Conservation (phyloP, 208 protist genomes). For the Acanthamoeba pearcei region DNA sequence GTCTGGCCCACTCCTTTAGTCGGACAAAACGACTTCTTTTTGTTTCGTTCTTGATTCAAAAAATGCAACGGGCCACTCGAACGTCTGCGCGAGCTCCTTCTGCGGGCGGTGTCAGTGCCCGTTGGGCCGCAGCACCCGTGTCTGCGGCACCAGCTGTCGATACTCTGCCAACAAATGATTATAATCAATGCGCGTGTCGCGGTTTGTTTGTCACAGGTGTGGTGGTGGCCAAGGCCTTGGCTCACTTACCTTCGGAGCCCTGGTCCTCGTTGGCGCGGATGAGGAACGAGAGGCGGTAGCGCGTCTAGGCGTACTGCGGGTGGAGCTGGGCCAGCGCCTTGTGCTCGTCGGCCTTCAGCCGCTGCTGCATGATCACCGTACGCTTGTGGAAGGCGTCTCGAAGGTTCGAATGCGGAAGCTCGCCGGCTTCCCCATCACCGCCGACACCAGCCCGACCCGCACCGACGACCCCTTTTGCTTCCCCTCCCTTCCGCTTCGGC, state of each 20-base stretch:
- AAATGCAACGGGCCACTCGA: background rate
- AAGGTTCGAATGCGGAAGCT: too few species aligned
- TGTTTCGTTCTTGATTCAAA: too few species aligned
- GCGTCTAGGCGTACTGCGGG: slow-evolving; percentile 20
- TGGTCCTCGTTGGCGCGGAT: slow-evolving; percentile 47
- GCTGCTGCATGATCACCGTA: slow-evolving; percentile 30
- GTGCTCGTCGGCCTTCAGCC: slow-evolving; percentile 28
- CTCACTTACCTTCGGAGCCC: background rate
- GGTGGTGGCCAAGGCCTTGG: background rate
- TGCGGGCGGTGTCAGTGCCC: background rate
- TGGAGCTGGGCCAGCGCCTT: slow-evolving; percentile 54
- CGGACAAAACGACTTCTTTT: too few species aligned
- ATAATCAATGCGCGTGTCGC: background rate
- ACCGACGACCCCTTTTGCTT: background rate
- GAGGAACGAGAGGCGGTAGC: slow-evolving; percentile 58
- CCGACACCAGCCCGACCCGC: background rate
- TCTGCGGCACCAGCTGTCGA: background rate
- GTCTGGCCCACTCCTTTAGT: too few species aligned
- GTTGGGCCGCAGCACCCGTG: background rate
- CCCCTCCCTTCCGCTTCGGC: background rate
- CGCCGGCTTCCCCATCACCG: too few species aligned
- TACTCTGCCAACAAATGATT: background rate
- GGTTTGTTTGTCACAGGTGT: background rate
- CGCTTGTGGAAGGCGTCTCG: slow-evolving; percentile 58
- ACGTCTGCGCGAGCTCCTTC: background rate